Evolutionary conservation across 2,329 filamentous ascomycete species (phyloP), one percentile per base, ranked within the genome.

Genomic region (Phaeosphaeriaceae sp.): DNA sequence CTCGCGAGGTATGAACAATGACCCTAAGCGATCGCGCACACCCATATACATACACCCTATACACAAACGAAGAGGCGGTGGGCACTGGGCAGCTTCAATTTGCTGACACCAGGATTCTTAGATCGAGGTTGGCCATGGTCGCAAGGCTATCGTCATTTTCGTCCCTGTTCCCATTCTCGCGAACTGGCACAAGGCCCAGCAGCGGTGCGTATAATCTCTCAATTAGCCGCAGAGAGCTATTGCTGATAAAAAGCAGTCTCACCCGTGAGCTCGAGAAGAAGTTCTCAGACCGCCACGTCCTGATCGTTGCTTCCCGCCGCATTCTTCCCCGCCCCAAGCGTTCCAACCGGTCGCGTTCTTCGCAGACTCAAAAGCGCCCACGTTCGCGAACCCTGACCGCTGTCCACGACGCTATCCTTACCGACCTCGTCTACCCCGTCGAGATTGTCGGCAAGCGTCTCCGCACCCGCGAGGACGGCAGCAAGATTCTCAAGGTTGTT

Each of bases 221-320:
- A 6, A 26, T n/a, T 6, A 9, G 9, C 6, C 7, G 4, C 6
- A 11, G 13, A n/a, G 23, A 21, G 28, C 13, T 9, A 9, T 7
- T 34, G 37, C 61, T 61, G 36, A 62, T 41, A 33, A 16, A 5
- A 37, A 61, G 12, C 60, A 97, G 93, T 78, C 88, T 99, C 77
- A 99, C 94, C 81, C 94, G 94, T 83, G 94, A 99, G 87, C 92
- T 99, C 77, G 94, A 99, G 89, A 99, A 99, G 92, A 99, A 99
- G 86, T 99, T 99, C 91, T 97, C 94, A 65, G 94, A 99, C 87
- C 94, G 94, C 82, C 94, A 99, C 82, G 94, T 99, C 79, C 85
- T 99, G 79, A 92, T 99, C 87, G 89, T 99, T 73, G 94, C 94
- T 72, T 95, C 93, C 76, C 94, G 94, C 86, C 94, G 94, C 81